Conservation (phyloP, 139 green algal genomes). For the Eudorina sp. region DNA sequence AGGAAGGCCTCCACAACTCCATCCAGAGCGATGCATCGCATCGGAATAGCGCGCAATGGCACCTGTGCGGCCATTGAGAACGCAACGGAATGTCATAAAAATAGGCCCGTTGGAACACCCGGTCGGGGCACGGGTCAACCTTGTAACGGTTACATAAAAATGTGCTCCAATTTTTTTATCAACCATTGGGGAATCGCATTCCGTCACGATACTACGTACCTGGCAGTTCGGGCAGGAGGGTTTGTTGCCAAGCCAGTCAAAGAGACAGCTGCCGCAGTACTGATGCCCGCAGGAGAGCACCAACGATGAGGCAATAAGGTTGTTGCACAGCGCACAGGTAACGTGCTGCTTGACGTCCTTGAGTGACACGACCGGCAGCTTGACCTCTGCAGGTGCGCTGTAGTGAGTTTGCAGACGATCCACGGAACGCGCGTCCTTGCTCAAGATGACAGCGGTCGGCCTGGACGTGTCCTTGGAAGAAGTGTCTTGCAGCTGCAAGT, state of each 20-base stretch:
- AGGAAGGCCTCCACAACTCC: slow-evolving; percentile 42
- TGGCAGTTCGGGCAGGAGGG: slow-evolving; percentile 59
- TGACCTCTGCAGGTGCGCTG: not conserved
- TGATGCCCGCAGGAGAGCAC: slow-evolving; percentile 62
- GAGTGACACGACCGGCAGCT: not conserved
- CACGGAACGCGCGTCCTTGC: not conserved
- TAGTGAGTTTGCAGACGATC: not conserved
- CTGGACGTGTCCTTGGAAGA: slow-evolving; percentile 19
- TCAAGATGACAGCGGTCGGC: not conserved
- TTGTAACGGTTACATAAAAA: no score
- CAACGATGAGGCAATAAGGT: slow-evolving; percentile 47
- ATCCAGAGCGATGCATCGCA: slow-evolving; percentile 62
- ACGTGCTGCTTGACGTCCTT: slow-evolving; percentile 43
- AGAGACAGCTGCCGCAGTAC: slow-evolving; percentile 65
- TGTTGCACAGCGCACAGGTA: slow-evolving; percentile 47
- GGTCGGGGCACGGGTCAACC: no score
- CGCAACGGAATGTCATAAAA: no score
- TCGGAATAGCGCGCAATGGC: slow-evolving; percentile 57
- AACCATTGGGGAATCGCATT: no score
- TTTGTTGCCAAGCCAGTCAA: slow-evolving; percentile 51
- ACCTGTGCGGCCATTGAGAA: slow-evolving; percentile 41
- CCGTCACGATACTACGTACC: no score
- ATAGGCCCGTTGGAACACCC: no score
- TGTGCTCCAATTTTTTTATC: no score
- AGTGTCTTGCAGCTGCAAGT: slow-evolving; percentile 32